phyloP scores from a whole-genome alignment of 163 green algal genomes.

The Prototheca stagnorum region DNA sequence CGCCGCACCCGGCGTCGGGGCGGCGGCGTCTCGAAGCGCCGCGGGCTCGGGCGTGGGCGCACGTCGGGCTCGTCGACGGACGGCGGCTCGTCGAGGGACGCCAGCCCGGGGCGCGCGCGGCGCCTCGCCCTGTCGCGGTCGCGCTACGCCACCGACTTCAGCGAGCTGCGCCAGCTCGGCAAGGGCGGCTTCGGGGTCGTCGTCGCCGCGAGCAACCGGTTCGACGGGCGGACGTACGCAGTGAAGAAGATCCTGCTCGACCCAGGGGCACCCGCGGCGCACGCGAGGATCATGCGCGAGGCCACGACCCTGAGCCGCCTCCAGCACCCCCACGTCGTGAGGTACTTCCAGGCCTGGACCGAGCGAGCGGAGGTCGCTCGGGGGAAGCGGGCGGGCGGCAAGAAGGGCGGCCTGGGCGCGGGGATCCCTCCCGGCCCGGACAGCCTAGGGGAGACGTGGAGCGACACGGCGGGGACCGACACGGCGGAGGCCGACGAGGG shows the following conservation, averaged over 20 bases:
- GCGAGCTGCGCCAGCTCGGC: slow-evolving; percentile 52
- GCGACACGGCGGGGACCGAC: too few relatives aligned
- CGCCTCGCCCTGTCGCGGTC: slow-evolving; percentile 10
- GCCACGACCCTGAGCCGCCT: slow-evolving; percentile 73
- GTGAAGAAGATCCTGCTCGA: slow-evolving; percentile 79
- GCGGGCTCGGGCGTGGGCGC: too few relatives aligned
- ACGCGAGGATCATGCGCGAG: slow-evolving; percentile 68
- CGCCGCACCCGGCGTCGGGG: too few relatives aligned
- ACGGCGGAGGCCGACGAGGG: too few relatives aligned
- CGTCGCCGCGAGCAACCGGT: slow-evolving; percentile 65
- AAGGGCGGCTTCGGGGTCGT: slow-evolving; percentile 74
- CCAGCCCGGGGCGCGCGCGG: not conserved
- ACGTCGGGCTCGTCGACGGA: not conserved
- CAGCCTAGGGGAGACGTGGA: too few relatives aligned
- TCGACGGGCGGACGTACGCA: slow-evolving; percentile 58
- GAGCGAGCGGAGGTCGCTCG: not conserved
- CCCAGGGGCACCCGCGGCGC: slow-evolving; percentile 16
- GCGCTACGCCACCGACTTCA: slow-evolving; percentile 60
- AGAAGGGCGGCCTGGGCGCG: not conserved
- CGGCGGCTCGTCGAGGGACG: slow-evolving; percentile 1
- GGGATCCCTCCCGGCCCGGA: not conserved
- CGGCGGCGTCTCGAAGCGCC: too few relatives aligned
- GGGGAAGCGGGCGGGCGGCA: not conserved
- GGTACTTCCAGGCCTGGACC: slow-evolving; percentile 70
- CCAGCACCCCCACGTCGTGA: slow-evolving; percentile 77